phyloP scores from a whole-genome alignment of 179 eudicot species.

The Patellifolia procumbens region DNA sequence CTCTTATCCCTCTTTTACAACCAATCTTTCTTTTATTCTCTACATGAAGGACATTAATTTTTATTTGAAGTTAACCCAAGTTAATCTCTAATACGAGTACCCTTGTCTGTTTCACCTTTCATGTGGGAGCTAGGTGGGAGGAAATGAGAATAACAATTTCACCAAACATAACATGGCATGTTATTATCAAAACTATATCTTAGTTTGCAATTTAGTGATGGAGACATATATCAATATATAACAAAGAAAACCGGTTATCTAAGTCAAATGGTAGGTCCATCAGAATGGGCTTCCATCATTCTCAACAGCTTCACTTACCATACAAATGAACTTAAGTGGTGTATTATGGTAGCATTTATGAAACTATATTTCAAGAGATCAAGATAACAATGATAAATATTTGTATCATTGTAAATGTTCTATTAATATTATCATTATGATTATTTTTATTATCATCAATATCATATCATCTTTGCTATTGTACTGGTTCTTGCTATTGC shows the following conservation, averaged over 20 bases:
- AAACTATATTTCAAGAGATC: too few species aligned
- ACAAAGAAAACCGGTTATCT: neutral
- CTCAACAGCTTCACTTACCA: slow-evolving; percentile 14
- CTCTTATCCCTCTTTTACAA: too few species aligned
- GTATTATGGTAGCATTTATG: too few species aligned
- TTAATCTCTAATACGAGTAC: neutral
- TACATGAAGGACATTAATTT: too few species aligned
- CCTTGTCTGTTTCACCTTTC: neutral
- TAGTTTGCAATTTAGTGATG: neutral
- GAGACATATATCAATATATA: neutral
- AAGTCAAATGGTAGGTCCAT: slow-evolving; percentile 14
- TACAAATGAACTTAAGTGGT: neutral
- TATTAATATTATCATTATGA: too few species aligned
- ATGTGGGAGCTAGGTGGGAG: slow-evolving; percentile 13
- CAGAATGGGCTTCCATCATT: neutral
- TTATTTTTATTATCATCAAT: too few species aligned
- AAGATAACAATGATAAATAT: too few species aligned
- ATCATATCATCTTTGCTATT: too few species aligned
- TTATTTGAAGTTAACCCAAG: neutral
- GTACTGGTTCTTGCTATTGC: too few species aligned
- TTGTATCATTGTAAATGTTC: too few species aligned
- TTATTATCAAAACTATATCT: neutral
- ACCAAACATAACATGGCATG: slow-evolving; percentile 6
- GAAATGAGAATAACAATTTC: slow-evolving; percentile 3
- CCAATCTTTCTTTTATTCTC: too few species aligned